Base-by-base conservation (phyloP, 1,284 basidiomycete species). In the Trichosporon coremiiforme region DNA sequence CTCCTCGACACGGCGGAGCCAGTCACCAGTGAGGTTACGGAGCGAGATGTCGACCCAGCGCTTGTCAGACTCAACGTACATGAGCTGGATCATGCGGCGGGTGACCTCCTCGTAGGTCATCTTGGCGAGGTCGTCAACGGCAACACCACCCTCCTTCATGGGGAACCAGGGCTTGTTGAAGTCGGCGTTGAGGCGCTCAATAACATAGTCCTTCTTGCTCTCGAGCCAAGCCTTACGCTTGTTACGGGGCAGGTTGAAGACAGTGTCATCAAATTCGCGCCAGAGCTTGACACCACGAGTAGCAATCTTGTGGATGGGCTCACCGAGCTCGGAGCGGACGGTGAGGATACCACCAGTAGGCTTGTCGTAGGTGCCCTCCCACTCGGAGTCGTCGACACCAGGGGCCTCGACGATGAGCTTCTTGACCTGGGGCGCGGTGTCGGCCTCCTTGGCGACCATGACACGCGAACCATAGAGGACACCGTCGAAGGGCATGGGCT, bases 41-140 rank as follows among this genome's bases (percentile, higher is more conserved):
- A 98, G 86, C n/a, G 93, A 94, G 65, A 89, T 78, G 80, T 99
- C 97, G 80, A 98, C 89, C 96, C 97, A 99, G 70, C 96, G 91
- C 73, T 88, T 87, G 85, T 98, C 90, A 82, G 97, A 93, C 63
- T 88, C 82, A 75, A 98, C 93, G 81, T 92, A 98, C 92, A 97
- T 95, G 76, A 99, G 86, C 57, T 92, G 87, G 68, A 98, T 86
- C 90, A 98, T 91, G 70, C 96, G 90, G 73, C 94, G 87, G 7
- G 92, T 91, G 64, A 93, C 91, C 83, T 99, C 97, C 85, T 98
- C 94, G 84, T 99, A 99, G 17, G 96, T 98, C 96, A 99, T 98
- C 78, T 97, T 93, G 31, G 90, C 89, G 68, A 99, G 87, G 81
- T 97, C 94, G 73, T 90, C 89, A 50, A 92, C 92, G 75, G 93